Evolutionary conservation across 371 early-diverging fungal species (phyloP).

Genomic region (Circinella umbellata): DNA sequence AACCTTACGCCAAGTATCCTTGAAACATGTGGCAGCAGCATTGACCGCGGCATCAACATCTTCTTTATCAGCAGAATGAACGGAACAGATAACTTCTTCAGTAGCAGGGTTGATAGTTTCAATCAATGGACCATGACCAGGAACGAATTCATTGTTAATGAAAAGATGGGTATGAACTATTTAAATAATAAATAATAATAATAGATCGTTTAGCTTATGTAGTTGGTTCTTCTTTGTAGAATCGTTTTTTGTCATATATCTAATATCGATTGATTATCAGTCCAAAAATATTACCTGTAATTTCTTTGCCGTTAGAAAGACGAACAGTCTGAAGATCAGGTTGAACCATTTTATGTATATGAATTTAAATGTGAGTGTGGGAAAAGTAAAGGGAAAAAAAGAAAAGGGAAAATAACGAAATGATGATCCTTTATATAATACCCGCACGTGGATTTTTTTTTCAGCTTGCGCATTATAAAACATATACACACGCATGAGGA

Average conservation of each 20-base stretch:
- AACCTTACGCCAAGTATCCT: constrained; percentile 68
- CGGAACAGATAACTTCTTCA: constrained; percentile 71
- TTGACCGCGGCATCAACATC: constrained; percentile 81
- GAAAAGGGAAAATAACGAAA: background rate
- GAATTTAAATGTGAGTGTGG: background rate
- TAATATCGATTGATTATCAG: background rate
- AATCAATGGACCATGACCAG: constrained; percentile 60
- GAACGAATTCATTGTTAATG: constrained; percentile 77
- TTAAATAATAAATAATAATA: too few species aligned
- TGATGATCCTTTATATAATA: background rate
- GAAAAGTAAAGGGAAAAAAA: background rate
- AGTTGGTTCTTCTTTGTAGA: background rate
- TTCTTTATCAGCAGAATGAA: constrained; percentile 70
- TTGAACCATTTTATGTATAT: constrained; percentile 5
- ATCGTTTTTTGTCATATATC: background rate
- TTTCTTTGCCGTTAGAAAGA: constrained; percentile 27
- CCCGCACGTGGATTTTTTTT: too few species aligned
- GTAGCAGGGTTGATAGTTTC: constrained; percentile 74
- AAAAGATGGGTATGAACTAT: constrained; percentile 64
- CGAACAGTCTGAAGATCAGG: constrained; percentile 30
- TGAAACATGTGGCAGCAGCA: constrained; percentile 73
- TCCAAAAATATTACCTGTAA: constrained; percentile 17
- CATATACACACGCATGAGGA: too few species aligned
- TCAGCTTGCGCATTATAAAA: too few species aligned
- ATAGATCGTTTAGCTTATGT: background rate